A percentile compares a stretch with the other conserved stretches of the same genome.
Conservation (phyloP, 306 rosid genomes). For the Vigna nakashimae region DNA sequence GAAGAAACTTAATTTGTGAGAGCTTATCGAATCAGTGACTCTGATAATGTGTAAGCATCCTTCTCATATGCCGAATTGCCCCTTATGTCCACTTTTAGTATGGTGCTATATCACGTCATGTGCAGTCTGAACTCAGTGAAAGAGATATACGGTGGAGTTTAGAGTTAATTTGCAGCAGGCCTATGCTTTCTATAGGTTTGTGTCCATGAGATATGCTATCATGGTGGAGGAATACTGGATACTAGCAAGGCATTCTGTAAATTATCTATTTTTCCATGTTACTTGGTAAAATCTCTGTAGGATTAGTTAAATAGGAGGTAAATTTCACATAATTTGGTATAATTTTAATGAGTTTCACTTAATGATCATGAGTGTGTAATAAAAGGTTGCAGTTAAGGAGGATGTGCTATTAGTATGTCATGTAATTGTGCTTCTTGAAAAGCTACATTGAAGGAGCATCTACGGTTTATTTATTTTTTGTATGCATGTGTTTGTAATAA, state of each 20-base stretch:
- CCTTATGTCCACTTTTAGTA: not conserved
- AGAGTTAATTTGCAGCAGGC: slow-evolving; percentile 1
- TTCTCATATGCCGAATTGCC: slow-evolving; percentile 1
- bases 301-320: not conserved
- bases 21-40: slow-evolving; percentile 12
- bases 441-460: slow-evolving; percentile 11
- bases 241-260: not conserved
- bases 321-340: not conserved
- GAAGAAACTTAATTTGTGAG: slow-evolving; percentile 6
- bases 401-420: not conserved
- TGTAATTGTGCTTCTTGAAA: not conserved
- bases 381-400: not conserved
- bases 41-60: slow-evolving; percentile 22
- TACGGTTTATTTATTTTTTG: not conserved
- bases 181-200: slow-evolving; percentile 16
- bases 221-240: not conserved
- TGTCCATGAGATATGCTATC: not conserved
- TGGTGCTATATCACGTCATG: slow-evolving; percentile 32
- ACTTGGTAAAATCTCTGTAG: not conserved
- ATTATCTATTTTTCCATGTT: not conserved
- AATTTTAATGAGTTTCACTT: not conserved
- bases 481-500: not conserved
- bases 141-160: not conserved
- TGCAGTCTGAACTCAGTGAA: slow-evolving; percentile 12
- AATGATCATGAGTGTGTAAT: not conserved